phyloP scores from a whole-genome alignment of 2,329 filamentous ascomycete genomes.

The Colletotrichum limetticola region DNA sequence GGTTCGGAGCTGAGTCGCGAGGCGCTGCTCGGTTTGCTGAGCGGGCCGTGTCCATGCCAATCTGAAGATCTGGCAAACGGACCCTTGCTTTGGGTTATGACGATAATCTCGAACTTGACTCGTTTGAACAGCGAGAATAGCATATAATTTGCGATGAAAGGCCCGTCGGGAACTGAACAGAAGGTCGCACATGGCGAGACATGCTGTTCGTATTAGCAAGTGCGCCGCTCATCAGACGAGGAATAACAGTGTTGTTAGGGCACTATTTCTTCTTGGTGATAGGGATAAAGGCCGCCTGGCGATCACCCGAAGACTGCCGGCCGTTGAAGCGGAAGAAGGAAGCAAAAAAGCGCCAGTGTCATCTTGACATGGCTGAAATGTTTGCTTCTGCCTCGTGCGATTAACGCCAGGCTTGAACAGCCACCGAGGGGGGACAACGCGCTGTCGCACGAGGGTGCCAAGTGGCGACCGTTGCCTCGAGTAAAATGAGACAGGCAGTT shows the following conservation, averaged over 20 bases:
- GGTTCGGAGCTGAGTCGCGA: constrained; percentile 1
- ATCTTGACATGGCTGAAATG: constrained; percentile 25
- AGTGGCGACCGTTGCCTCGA: constrained; percentile 23
- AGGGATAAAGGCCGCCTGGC: background rate
- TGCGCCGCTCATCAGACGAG: background rate
- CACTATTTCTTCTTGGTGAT: background rate
- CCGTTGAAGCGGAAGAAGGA: constrained; percentile 8
- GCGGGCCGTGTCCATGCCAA: constrained; percentile 6
- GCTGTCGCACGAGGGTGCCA: constrained; percentile 18
- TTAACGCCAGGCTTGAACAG: background rate
- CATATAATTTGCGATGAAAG: background rate
- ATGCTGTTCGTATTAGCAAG: constrained; percentile 19
- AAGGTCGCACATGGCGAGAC: constrained; percentile 15
- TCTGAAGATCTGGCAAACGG: constrained; percentile 8
- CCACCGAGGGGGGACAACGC: constrained; percentile 5
- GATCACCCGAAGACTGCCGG: constrained; percentile 15
- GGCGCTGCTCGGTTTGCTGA: constrained; percentile 6
- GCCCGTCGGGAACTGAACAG: background rate
- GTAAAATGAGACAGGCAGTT: constrained; percentile 10
- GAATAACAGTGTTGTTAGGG: no score
- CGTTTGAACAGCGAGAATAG: background rate
- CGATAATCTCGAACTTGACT: constrained; percentile 28
- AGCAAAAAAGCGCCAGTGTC: background rate
- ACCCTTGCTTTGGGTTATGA: constrained; percentile 6
- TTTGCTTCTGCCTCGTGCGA: constrained; percentile 31